Base-by-base conservation (phyloP, 352 stramenopile species). In the Phytophthora pluvialis region DNA sequence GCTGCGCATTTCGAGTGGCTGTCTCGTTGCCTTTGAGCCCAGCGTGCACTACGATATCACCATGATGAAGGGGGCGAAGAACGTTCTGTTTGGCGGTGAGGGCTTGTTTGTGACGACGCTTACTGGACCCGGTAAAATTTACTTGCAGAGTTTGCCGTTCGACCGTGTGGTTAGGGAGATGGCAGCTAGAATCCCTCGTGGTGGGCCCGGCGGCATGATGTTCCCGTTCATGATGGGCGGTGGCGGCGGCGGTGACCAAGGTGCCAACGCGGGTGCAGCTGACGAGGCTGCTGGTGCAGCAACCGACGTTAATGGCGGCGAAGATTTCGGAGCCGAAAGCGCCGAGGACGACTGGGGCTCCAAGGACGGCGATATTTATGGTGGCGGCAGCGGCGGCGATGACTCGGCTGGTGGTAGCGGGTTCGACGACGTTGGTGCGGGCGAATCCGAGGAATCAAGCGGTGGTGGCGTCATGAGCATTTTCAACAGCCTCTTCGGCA, bases 41-140 rank as follows among this genome's bases (percentile, higher is more conserved):
- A 94, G 71, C 21, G 86, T 97, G 40, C 71, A 90, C 43, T 97
- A 95, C 67, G 92, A 98, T 65, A 94, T 98, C 63, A 84, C 93
- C 69, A 97, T 94, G 77, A 81, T 94, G 72, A 86, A 90, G 16
- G 94, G 94, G 36, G 89, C 98, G 32, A 98, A 98, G 71, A 98
- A 98, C 78, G 87, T 97, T 15, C 67, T 98, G 32, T 98, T 98
- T 79, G 90, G 93, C n/a, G 94, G 93, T 1, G 92, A 98, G 71
- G 95, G 93, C 12, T 62, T 98, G 12, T 98, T 98, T 60, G 81
- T 98, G 33, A 98, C 95, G 33, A 98, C 91, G 18, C 80, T 98
- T 13, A 98, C 83, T 39, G 94, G 93, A 12, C 93, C 93, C 3
- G 93, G 93, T 21, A 90, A 80, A 13, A 88, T 98, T 13, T 98